phyloP scores from a whole-genome alignment of 225 moss, liverwort and hornwort species.

The Marchantia polymorpha region DNA sequence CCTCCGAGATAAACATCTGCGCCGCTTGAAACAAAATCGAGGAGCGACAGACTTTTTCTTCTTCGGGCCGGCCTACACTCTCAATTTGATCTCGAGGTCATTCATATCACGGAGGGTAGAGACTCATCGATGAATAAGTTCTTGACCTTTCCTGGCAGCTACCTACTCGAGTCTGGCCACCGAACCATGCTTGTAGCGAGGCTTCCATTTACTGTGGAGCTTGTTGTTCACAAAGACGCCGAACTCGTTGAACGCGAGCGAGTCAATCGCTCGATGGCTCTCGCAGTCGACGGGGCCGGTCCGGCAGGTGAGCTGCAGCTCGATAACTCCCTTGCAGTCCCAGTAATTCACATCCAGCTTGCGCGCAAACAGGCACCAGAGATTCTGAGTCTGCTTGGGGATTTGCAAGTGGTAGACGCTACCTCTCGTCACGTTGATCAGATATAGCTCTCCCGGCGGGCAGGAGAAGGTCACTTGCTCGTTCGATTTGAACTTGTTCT shows the following conservation, averaged over 20 bases:
- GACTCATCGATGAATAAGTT: too few relatives aligned
- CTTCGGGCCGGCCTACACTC: too few relatives aligned
- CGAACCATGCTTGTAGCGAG: not conserved
- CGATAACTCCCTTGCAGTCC: conserved; percentile 22
- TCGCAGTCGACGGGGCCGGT: conserved; percentile 22
- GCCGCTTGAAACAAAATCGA: too few relatives aligned
- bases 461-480: conserved; percentile 24
- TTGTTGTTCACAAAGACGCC: conserved; percentile 18
- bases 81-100: too few relatives aligned
- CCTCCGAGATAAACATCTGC: too few relatives aligned
- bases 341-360: not conserved
- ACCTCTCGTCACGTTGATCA: conserved; percentile 22
- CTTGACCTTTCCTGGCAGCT: too few relatives aligned
- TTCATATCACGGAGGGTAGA: too few relatives aligned
- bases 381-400: conserved; percentile 8
- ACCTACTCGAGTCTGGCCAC: not conserved
- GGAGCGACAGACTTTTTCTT: too few relatives aligned
- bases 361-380: conserved; percentile 23
- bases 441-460: conserved; percentile 8
- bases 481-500: conserved; percentile 1
- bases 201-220: conserved; percentile 8
- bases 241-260: conserved; percentile 1
- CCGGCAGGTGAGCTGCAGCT: conserved; percentile 22
- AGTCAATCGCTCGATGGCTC: not conserved
- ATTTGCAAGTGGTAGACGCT: not conserved